These are phyloP conservation scores for Thymus quinquecostatus DNA, from an alignment of 257 asterid species.

Conservation along the genomic window DNA sequence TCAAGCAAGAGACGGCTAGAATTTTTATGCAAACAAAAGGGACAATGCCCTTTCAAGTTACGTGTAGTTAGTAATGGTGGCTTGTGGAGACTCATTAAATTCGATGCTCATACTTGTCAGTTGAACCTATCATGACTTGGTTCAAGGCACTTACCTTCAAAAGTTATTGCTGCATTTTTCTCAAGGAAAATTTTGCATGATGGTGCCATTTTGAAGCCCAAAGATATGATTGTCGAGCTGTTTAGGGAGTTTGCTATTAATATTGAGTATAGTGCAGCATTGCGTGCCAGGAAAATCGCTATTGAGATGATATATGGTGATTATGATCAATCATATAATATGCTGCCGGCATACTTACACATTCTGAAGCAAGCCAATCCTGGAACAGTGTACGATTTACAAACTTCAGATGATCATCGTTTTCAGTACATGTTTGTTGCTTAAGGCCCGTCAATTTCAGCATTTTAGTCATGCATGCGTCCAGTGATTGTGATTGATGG, in stretches of 20 bases:
- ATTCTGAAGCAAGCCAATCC: background rate
- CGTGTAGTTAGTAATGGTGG: background rate
- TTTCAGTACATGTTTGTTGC: background rate
- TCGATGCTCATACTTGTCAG: background rate
- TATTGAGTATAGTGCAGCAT: background rate
- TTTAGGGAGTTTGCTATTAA: background rate
- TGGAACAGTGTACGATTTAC: background rate
- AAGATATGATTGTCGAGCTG: background rate
- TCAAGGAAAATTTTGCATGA: background rate
- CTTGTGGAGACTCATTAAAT: background rate
- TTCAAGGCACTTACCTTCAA: background rate
- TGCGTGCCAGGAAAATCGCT: background rate
- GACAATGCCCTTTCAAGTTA: background rate
- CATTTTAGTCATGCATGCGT: background rate
- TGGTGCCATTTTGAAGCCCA: background rate
- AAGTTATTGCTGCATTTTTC: background rate
- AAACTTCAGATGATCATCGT: background rate
- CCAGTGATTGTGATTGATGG: background rate
- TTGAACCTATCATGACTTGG: background rate
- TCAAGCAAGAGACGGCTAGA: background rate
- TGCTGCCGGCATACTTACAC: background rate
- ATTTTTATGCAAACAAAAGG: background rate
- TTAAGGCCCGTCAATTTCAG: background rate
- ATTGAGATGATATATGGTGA: background rate
- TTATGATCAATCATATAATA: background rate